Evolutionary conservation across 2,329 filamentous ascomycete genomes (phyloP).

Genomic region (Ophiostoma australiae): DNA sequence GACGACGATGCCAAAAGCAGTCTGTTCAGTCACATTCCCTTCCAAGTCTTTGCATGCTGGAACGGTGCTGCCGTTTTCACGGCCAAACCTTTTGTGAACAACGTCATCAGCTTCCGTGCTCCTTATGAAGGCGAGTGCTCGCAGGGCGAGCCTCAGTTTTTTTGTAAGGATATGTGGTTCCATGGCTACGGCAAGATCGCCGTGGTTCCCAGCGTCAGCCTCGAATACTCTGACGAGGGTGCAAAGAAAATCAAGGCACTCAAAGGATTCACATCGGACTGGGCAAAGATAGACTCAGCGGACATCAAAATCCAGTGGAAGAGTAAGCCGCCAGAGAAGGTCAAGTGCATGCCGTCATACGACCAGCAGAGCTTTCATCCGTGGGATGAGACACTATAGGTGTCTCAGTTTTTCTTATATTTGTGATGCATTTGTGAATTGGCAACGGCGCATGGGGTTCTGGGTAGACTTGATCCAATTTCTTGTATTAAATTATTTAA

Average conservation of each 20-base stretch:
- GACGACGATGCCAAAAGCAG: slow-evolving; percentile 36
- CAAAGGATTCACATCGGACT: slow-evolving; percentile 46
- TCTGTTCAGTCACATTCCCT: slow-evolving; percentile 40
- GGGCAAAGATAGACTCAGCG: slow-evolving; percentile 31
- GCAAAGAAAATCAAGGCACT: slow-evolving; percentile 44
- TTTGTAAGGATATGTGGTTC: slow-evolving; percentile 55
- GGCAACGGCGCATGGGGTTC: not conserved
- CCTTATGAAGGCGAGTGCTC: slow-evolving; percentile 42
- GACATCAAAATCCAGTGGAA: slow-evolving; percentile 41
- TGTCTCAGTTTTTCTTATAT: not conserved
- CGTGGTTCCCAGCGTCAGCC: slow-evolving; percentile 51
- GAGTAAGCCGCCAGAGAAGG: slow-evolving; percentile 40
- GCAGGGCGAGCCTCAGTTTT: slow-evolving; percentile 51
- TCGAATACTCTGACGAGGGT: slow-evolving; percentile 49
- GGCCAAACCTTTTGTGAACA: slow-evolving; percentile 42
- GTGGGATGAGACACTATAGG: slow-evolving; percentile 37
- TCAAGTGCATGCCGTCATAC: slow-evolving; percentile 46
- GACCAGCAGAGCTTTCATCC: slow-evolving; percentile 40
- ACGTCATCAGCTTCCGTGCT: slow-evolving; percentile 21
- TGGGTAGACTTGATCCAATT: not conserved
- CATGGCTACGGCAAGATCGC: slow-evolving; percentile 49
- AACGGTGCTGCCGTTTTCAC: slow-evolving; percentile 50
- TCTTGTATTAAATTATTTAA: too few species aligned
- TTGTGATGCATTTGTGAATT: not conserved
- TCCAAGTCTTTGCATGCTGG: slow-evolving; percentile 56